Evolutionary conservation across 176 grass and related monocot species (phyloP).

Genomic region (Oryza coarctata): DNA sequence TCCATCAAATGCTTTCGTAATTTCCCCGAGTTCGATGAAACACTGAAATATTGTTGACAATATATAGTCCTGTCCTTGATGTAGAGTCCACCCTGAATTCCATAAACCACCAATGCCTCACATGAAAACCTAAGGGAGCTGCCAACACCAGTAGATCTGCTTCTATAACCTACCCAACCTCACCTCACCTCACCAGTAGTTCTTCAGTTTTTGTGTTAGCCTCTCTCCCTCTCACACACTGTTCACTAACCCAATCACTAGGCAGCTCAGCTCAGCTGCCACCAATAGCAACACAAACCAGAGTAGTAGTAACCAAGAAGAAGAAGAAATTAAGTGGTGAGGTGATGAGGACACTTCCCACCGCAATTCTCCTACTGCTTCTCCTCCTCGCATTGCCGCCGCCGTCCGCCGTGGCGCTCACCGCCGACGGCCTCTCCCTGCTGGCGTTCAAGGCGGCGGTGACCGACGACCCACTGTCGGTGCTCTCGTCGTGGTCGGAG

Average conservation of each 20-base stretch:
- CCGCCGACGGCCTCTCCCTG: slow-evolving; percentile 62
- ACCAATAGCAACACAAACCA: no score
- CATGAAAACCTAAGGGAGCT: background rate
- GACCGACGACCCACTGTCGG: slow-evolving; percentile 65
- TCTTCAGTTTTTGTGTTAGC: no score
- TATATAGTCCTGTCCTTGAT: background rate
- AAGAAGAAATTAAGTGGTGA: background rate
- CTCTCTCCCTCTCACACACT: background rate
- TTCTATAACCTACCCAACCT: background rate
- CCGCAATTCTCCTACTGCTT: slow-evolving; percentile 20
- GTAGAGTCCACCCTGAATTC: background rate
- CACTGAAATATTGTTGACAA: background rate
- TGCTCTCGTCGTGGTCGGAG: slow-evolving; percentile 53
- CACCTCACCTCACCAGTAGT: no score
- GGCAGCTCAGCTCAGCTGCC: background rate
- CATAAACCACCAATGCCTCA: background rate
- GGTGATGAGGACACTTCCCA: slow-evolving; percentile 32
- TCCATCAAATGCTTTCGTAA: background rate
- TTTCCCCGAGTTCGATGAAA: background rate
- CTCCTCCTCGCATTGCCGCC: slow-evolving; percentile 33
- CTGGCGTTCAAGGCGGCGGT: slow-evolving; percentile 80
- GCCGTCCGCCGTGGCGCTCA: slow-evolving; percentile 42
- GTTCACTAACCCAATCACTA: background rate
- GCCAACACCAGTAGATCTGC: background rate
- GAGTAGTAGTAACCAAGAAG: background rate